These are phyloP conservation scores for Carex myosuroides DNA, from an alignment of 176 grass and related monocot species.

Conservation along the genomic window DNA sequence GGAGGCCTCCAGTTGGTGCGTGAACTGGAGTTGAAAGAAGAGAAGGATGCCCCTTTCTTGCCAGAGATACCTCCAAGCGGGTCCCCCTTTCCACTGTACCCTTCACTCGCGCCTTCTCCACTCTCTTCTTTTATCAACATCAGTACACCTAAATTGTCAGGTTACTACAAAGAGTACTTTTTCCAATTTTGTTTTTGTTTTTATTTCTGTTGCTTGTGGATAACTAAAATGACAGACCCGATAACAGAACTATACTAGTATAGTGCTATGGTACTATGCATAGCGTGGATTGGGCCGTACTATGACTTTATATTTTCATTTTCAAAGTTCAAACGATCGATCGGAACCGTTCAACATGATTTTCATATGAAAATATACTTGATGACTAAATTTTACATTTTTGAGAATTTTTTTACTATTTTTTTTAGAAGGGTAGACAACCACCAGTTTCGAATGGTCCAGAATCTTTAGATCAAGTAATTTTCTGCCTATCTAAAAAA, in stretches of 20 bases:
- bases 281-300: too few relatives aligned
- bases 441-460: too few relatives aligned
- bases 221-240: background rate
- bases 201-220: background rate
- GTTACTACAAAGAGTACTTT: slow-evolving; percentile 13
- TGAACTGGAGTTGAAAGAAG: slow-evolving; percentile 29
- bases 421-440: too few relatives aligned
- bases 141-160: slow-evolving; percentile 81
- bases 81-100: slow-evolving; percentile 64
- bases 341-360: too few relatives aligned
- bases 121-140: slow-evolving; percentile 81
- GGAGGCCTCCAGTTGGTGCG: slow-evolving; percentile 15
- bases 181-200: background rate
- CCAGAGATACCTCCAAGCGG: slow-evolving; percentile 59
- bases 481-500: too few relatives aligned
- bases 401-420: too few relatives aligned
- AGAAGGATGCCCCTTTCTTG: slow-evolving; percentile 34
- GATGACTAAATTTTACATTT: too few relatives aligned
- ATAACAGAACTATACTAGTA: background rate
- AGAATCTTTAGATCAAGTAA: too few relatives aligned
- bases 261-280: background rate
- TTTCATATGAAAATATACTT: too few relatives aligned
- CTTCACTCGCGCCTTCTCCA: slow-evolving; percentile 61
- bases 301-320: too few relatives aligned
- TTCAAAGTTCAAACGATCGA: too few relatives aligned